Evolutionary conservation across 2,329 filamentous ascomycete genomes (phyloP).

Genomic region (Acrocalymma vagum): DNA sequence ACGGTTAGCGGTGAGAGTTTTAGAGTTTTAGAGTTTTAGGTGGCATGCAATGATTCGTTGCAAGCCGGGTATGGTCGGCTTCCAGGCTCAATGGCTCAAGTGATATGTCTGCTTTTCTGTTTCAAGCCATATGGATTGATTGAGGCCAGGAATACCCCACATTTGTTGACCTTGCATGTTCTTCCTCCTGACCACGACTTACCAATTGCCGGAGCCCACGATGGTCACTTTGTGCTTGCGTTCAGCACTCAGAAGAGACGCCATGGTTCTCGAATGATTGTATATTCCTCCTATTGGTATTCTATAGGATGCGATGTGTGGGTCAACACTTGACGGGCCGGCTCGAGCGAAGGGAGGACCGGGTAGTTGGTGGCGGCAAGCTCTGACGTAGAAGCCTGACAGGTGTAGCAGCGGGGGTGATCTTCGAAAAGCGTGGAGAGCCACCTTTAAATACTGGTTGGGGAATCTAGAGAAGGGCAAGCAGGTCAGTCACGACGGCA

Average conservation of each 20-base stretch:
- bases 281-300: slow-evolving; percentile 7
- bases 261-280: slow-evolving; percentile 48
- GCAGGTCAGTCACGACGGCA: slow-evolving; percentile 15
- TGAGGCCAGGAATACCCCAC: too few species aligned
- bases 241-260: slow-evolving; percentile 58
- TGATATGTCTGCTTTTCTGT: too few species aligned
- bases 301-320: slow-evolving; percentile 4
- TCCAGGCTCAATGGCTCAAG: too few species aligned
- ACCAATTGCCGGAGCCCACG: slow-evolving; percentile 97
- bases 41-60: too few species aligned
- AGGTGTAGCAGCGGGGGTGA: slow-evolving; percentile 15
- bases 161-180: too few species aligned
- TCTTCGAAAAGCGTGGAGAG: slow-evolving; percentile 23
- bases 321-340: slow-evolving; percentile 13
- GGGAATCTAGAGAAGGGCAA: slow-evolving; percentile 16
- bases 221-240: slow-evolving; percentile 93
- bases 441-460: slow-evolving; percentile 35
- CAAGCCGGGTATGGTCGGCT: too few species aligned
- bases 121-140: too few species aligned
- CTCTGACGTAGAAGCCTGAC: slow-evolving; percentile 25
- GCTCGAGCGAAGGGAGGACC: slow-evolving; percentile 9
- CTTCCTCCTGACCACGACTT: too few species aligned
- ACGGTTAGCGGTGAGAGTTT: too few species aligned
- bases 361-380: slow-evolving; percentile 21
- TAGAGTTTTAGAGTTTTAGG: too few species aligned